Conservation (phyloP, 768 basidiomycete genomes). For the Scleroderma bovista region DNA sequence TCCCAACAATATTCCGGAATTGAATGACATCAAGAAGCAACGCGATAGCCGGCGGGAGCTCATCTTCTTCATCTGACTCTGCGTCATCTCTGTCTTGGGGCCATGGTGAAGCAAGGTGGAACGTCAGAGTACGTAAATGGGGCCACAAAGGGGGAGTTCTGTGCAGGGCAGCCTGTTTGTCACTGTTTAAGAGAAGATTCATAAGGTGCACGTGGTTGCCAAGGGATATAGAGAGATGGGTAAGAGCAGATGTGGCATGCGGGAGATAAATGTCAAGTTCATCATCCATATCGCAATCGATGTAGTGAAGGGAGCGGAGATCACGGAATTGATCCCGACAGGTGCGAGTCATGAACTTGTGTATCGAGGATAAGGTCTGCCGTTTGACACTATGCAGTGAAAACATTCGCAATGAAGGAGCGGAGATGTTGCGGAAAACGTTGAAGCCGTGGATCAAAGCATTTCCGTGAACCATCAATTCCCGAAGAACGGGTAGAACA, state of each 20-base stretch:
- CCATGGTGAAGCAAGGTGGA: constrained; percentile 25
- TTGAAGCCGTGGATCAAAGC: constrained; percentile 29
- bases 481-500: constrained; percentile 24
- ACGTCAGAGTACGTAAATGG: constrained; percentile 24
- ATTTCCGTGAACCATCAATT: constrained; percentile 27
- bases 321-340: constrained; percentile 31
- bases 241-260: constrained; percentile 28
- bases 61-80: constrained; percentile 29
- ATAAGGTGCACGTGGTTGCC: constrained; percentile 27
- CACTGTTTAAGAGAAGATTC: constrained; percentile 29
- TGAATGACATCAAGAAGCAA: constrained; percentile 28
- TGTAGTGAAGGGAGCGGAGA: constrained; percentile 27
- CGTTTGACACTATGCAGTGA: constrained; percentile 22
- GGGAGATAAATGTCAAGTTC: constrained; percentile 32
- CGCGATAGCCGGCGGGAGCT: constrained; percentile 24
- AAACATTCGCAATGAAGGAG: constrained; percentile 21
- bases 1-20: constrained; percentile 27
- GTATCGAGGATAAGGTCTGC: constrained; percentile 27
- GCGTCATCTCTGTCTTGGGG: constrained; percentile 25
- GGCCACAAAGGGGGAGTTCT: constrained; percentile 28
- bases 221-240: constrained; percentile 29
- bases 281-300: constrained; percentile 31
- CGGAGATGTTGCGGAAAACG: constrained; percentile 31
- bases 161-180: constrained; percentile 29
- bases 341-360: constrained; percentile 31